phyloP scores from a whole-genome alignment of 2,329 filamentous ascomycete species.

The Nothomitra cinnamomea region DNA sequence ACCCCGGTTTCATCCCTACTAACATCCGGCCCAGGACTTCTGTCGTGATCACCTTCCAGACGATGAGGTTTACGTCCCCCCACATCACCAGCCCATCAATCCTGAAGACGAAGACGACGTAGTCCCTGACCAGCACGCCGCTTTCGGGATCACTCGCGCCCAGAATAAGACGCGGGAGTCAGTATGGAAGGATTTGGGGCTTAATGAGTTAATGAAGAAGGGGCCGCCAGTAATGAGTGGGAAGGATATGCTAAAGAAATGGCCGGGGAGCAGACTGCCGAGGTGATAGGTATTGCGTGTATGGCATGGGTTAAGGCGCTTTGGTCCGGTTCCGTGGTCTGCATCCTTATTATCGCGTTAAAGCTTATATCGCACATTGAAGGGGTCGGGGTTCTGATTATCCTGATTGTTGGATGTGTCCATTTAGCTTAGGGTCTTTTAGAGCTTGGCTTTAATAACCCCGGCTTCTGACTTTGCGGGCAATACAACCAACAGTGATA shows the following conservation, averaged over 20 bases:
- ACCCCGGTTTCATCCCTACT: no score
- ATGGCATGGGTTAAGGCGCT: no score
- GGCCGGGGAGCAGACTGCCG: conserved; percentile 2
- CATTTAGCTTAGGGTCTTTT: no score
- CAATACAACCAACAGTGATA: no score
- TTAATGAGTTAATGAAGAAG: conserved; percentile 51
- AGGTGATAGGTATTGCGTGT: background rate
- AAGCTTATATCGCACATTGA: no score
- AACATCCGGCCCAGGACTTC: conserved; percentile 31
- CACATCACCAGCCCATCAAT: conserved; percentile 64
- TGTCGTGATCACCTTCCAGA: conserved; percentile 52
- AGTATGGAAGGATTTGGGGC: conserved; percentile 62
- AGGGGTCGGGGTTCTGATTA: no score
- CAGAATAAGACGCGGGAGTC: conserved; percentile 55
- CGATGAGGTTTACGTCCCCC: conserved; percentile 70
- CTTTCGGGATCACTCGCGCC: conserved; percentile 69
- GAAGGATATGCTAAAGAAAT: background rate
- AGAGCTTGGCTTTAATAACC: no score
- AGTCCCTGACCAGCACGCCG: conserved; percentile 74
- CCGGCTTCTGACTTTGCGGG: no score
- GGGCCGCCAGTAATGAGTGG: conserved; percentile 27
- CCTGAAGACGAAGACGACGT: conserved; percentile 82
- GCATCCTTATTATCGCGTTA: no score
- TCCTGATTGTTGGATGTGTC: no score
- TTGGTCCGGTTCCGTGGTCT: no score